Evolutionary conservation across 129 eudicot species (phyloP).

Genomic region (Centaurea solstitialis): DNA sequence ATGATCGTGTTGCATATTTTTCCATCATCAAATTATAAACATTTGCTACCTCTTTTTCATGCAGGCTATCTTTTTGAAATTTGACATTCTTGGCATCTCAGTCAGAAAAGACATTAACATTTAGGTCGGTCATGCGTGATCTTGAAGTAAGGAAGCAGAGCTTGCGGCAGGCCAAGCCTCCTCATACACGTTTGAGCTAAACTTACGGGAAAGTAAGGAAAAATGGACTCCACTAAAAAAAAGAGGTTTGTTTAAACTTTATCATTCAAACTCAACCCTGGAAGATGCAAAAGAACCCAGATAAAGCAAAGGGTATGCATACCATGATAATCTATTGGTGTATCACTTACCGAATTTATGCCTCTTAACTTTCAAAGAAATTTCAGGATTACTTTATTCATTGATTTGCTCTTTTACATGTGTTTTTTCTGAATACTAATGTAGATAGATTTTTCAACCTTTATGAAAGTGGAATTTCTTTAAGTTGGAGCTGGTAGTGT

Average conservation of each 20-base stretch:
- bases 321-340: constrained; percentile 23
- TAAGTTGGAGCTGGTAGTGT: constrained; percentile 27
- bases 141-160: constrained; percentile 1
- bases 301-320: constrained; percentile 27
- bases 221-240: constrained; percentile 13
- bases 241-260: constrained; percentile 21
- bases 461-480: constrained; percentile 29
- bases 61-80: neutral
- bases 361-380: constrained; percentile 29
- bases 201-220: neutral
- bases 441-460: constrained; percentile 14
- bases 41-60: neutral
- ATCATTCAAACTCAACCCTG: constrained; percentile 6
- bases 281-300: constrained; percentile 13
- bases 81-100: neutral
- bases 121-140: neutral
- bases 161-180: neutral
- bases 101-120: neutral
- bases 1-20: neutral
- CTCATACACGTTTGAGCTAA: neutral
- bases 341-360: constrained; percentile 31
- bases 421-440: constrained; percentile 6
- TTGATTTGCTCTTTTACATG: constrained; percentile 12
- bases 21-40: neutral
- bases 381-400: constrained; percentile 24